Evolutionary conservation across 2,329 filamentous ascomycete species (phyloP).

Genomic region (Sphaerulina musiva): DNA sequence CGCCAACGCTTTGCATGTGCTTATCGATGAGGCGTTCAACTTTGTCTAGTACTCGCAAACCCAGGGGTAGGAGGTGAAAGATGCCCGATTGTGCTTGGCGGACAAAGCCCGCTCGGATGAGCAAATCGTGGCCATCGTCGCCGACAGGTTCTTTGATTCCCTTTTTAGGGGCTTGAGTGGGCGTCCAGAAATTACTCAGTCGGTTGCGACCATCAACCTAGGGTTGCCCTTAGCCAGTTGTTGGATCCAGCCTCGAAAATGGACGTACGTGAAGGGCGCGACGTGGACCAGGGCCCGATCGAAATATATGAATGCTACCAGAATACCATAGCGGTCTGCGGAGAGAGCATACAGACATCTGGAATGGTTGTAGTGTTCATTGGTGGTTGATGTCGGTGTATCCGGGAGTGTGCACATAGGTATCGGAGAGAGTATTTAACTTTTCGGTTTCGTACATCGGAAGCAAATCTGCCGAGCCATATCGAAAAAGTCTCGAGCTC

Average conservation of each 20-base stretch:
- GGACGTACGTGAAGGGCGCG: constrained; percentile 15
- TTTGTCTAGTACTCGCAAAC: constrained; percentile 80
- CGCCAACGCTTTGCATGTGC: constrained; percentile 71
- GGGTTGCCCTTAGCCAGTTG: constrained; percentile 7
- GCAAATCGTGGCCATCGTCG: constrained; percentile 41
- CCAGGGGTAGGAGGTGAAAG: constrained; percentile 85
- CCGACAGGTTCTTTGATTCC: constrained; percentile 48
- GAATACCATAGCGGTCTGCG: constrained; percentile 4
- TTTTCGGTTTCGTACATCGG: not conserved
- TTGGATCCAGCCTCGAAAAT: not conserved
- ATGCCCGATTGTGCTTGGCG: constrained; percentile 75
- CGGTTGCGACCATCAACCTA: constrained; percentile 53
- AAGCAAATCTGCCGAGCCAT: not conserved
- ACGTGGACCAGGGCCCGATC: not conserved
- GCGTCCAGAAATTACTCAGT: constrained; percentile 72
- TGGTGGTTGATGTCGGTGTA: not conserved
- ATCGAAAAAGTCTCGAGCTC: constrained; percentile 5
- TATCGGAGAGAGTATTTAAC: not conserved
- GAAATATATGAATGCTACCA: not conserved
- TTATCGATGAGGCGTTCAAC: constrained; percentile 78
- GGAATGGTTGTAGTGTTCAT: not conserved
- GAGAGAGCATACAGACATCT: not conserved
- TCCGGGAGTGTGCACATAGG: not conserved
- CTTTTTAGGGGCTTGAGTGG: constrained; percentile 43
- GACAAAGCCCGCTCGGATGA: constrained; percentile 43